phyloP scores from a whole-genome alignment of 2,329 filamentous ascomycete genomes.

The Fusarium stilboides region DNA sequence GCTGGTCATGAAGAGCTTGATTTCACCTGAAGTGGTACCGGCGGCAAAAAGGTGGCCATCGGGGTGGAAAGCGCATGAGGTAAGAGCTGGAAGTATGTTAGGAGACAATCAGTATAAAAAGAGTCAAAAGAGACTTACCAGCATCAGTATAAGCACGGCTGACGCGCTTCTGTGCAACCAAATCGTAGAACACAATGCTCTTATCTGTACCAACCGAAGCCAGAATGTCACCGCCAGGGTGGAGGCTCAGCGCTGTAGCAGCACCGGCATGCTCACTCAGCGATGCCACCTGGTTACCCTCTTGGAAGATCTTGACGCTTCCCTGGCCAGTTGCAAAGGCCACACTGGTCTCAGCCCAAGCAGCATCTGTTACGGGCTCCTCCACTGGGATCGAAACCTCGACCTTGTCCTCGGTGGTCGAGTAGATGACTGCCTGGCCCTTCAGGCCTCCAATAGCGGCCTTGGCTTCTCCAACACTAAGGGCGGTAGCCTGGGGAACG shows the following conservation, averaged over 20 bases:
- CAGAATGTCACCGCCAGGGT: constrained; percentile 86
- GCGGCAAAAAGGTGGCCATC: constrained; percentile 95
- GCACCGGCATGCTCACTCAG: constrained; percentile 88
- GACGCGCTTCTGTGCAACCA: constrained; percentile 76
- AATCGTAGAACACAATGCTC: constrained; percentile 91
- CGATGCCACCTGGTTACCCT: constrained; percentile 76
- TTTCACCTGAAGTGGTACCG: constrained; percentile 83
- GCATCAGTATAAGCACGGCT: constrained; percentile 86
- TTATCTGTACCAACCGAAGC: constrained; percentile 93
- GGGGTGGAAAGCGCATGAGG: constrained; percentile 89
- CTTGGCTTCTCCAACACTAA: constrained; percentile 71
- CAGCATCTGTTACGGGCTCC: constrained; percentile 75
- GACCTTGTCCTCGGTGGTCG: constrained; percentile 76
- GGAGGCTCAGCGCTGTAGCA: constrained; percentile 82
- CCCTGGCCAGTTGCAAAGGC: constrained; percentile 83
- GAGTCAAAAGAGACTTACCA: constrained; percentile 69
- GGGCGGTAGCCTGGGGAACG: constrained; percentile 65
- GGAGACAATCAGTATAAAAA: background rate
- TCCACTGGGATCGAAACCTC: constrained; percentile 77
- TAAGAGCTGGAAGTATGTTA: constrained; percentile 70
- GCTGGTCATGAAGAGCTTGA: constrained; percentile 92
- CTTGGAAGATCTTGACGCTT: constrained; percentile 83
- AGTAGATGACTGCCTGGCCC: constrained; percentile 83
- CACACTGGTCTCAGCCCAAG: constrained; percentile 78
- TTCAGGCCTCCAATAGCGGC: constrained; percentile 83